Evolutionary conservation across 2,329 filamentous ascomycete species (phyloP).

Genomic region (Colletotrichum sp.): DNA sequence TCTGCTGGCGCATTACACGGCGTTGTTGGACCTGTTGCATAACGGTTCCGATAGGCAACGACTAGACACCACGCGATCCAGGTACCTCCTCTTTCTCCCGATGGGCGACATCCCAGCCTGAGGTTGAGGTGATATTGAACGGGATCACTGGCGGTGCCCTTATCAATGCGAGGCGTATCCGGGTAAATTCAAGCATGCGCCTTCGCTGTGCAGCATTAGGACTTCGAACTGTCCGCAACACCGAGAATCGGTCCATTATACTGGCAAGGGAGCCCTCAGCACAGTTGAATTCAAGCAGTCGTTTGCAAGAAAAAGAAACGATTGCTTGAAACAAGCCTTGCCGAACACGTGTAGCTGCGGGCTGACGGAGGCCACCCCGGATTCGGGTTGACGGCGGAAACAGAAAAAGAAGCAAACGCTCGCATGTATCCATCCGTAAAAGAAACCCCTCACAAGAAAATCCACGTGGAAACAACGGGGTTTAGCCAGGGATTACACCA

Average conservation of each 20-base stretch:
- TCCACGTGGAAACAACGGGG: slow-evolving; percentile 13
- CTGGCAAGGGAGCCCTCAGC: neutral
- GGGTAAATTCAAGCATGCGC: neutral
- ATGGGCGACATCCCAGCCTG: neutral
- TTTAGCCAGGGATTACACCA: neutral
- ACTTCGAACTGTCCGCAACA: neutral
- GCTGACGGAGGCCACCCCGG: neutral
- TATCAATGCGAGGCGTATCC: neutral
- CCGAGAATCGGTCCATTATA: neutral
- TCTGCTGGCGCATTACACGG: neutral
- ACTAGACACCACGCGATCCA: neutral
- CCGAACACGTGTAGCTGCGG: slow-evolving; percentile 8
- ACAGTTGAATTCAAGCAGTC: neutral
- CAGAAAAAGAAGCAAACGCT: neutral
- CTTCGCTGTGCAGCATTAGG: neutral
- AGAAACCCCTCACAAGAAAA: neutral
- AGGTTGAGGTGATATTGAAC: neutral
- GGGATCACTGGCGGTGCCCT: neutral
- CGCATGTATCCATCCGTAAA: neutral
- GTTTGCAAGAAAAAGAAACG: neutral
- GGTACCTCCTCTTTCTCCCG: neutral
- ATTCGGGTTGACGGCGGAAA: neutral
- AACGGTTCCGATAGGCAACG: neutral
- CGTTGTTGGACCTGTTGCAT: neutral
- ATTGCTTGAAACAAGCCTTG: slow-evolving; percentile 8